Conservation (phyloP, 2,329 filamentous ascomycete genomes). For the Stromatinia cepivora region DNA sequence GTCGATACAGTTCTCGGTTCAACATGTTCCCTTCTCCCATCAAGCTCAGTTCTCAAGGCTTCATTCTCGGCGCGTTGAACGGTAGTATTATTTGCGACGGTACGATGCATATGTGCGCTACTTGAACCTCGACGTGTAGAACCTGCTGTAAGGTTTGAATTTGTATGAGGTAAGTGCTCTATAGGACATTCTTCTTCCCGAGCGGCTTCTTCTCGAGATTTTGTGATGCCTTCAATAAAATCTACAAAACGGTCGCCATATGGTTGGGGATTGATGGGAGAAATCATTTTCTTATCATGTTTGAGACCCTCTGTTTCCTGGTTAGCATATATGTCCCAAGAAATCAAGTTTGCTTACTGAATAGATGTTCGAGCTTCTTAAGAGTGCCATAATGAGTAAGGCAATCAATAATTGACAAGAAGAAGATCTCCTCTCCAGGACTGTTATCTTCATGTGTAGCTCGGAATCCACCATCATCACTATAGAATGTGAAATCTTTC, state of each 20-base stretch:
- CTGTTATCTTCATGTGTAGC: slow-evolving; percentile 89
- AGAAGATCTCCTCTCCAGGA: slow-evolving; percentile 91
- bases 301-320: slow-evolving; percentile 67
- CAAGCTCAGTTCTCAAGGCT: slow-evolving; percentile 36
- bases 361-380: slow-evolving; percentile 95
- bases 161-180: slow-evolving; percentile 31
- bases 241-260: slow-evolving; percentile 94
- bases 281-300: slow-evolving; percentile 82
- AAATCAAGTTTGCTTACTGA: slow-evolving; percentile 53
- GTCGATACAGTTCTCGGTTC: slow-evolving; percentile 52
- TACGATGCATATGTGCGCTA: slow-evolving; percentile 32
- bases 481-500: slow-evolving; percentile 78
- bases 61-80: slow-evolving; percentile 38
- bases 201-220: slow-evolving; percentile 80
- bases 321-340: slow-evolving; percentile 28
- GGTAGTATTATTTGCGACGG: slow-evolving; percentile 31
- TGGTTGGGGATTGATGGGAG: slow-evolving; percentile 81
- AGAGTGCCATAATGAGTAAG: slow-evolving; percentile 92
- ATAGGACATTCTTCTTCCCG: slow-evolving; percentile 51
- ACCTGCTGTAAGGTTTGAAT: slow-evolving; percentile 35
- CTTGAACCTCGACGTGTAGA: slow-evolving; percentile 31
- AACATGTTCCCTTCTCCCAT: slow-evolving; percentile 40
- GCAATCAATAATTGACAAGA: slow-evolving; percentile 97
- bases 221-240: slow-evolving; percentile 88
- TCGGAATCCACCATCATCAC: slow-evolving; percentile 88